Conservation (phyloP, 345 rosid genomes). For the Dipteronia sinensis region DNA sequence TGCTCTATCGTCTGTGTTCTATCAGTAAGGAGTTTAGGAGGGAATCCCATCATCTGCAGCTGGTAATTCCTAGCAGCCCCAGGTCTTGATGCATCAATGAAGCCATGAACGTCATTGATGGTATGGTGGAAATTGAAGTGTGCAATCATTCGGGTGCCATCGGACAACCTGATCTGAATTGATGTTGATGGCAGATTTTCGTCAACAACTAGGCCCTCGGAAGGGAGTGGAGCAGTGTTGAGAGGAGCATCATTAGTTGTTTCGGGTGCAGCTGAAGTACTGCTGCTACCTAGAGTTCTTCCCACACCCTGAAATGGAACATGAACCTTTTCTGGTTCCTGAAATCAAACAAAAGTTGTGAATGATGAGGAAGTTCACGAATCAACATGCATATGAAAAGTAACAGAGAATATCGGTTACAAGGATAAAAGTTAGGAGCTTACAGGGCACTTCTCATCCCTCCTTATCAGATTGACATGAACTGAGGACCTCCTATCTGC, state of each 20-base stretch:
- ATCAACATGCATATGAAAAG: not conserved
- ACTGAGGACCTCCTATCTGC: conserved; percentile 75
- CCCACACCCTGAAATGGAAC: conserved; percentile 88
- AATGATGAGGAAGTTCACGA: not conserved
- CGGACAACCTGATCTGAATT: conserved; percentile 82
- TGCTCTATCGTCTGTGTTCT: conserved; percentile 65
- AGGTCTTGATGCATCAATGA: conserved; percentile 68
- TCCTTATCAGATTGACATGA: conserved; percentile 82
- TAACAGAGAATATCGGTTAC: not conserved
- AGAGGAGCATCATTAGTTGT: conserved; percentile 25
- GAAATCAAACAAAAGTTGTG: conserved; percentile 21
- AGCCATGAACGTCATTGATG: conserved; percentile 57
- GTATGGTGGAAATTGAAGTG: conserved; percentile 80
- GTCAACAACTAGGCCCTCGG: conserved; percentile 52
- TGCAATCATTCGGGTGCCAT: conserved; percentile 74
- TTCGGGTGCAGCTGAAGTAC: conserved; percentile 38
- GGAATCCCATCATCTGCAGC: conserved; percentile 95
- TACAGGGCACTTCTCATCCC: conserved; percentile 74
- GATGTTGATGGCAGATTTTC: conserved; percentile 72
- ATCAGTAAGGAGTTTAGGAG: conserved; percentile 80
- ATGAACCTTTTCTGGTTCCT: conserved; percentile 76
- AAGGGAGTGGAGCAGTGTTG: conserved; percentile 40
- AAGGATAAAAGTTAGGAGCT: conserved; percentile 28
- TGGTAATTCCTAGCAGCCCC: conserved; percentile 56
- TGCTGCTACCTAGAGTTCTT: conserved; percentile 85